Conservation (phyloP, 139 green algal genomes). For the Bryopsis sp. region DNA sequence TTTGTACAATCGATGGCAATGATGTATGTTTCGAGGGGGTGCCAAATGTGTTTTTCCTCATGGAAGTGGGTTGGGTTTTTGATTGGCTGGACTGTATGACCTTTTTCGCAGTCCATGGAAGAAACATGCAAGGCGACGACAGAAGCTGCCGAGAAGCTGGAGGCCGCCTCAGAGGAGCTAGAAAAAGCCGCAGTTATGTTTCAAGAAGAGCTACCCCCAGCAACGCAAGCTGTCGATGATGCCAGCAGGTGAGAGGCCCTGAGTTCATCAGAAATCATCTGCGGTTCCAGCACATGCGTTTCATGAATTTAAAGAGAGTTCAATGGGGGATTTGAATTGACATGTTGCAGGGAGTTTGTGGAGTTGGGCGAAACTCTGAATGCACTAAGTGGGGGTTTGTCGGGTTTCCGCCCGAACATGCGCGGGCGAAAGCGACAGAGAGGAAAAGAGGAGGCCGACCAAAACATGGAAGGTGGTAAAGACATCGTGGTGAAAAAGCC, state of each 20-base stretch:
- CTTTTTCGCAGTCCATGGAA: conserved; percentile 15
- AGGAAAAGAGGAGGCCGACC: neutral
- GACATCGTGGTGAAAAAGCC: too few species aligned
- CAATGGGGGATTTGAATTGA: too few species aligned
- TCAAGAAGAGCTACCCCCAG: conserved; percentile 18
- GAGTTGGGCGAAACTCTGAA: conserved; percentile 18
- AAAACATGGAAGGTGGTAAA: neutral
- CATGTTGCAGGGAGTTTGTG: conserved; percentile 17
- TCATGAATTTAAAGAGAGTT: conserved; percentile 10
- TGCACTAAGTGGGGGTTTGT: conserved; percentile 15
- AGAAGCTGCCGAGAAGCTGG: conserved; percentile 10
- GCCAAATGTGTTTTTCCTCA: neutral
- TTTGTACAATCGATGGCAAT: neutral
- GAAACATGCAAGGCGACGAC: conserved; percentile 12
- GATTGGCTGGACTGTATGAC: neutral
- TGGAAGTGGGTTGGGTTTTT: neutral
- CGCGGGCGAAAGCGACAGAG: neutral
- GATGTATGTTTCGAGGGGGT: neutral
- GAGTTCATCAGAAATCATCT: too few species aligned
- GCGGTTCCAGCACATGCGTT: too few species aligned
- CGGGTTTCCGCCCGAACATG: neutral
- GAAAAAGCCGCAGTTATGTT: conserved; percentile 20
- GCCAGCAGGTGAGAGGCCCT: neutral
- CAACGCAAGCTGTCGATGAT: conserved; percentile 7
- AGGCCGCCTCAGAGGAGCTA: conserved; percentile 3